phyloP scores from a whole-genome alignment of 257 asterid species.

The Lithospermum erythrorhizon region DNA sequence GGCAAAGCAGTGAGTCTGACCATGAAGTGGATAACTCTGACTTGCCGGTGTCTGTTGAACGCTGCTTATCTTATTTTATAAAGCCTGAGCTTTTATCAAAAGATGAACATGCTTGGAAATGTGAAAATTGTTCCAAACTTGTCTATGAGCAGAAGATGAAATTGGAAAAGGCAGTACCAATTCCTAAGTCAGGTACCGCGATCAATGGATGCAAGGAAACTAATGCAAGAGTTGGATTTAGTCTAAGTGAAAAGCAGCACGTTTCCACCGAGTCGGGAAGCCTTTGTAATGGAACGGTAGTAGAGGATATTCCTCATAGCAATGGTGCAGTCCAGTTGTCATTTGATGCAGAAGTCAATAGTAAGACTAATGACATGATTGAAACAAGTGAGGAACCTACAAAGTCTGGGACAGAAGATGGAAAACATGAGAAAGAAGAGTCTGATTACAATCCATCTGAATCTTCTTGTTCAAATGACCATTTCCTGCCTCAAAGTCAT shows the following conservation, averaged over 20 bases:
- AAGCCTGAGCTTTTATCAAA: conserved; percentile 71
- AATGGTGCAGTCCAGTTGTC: conserved; percentile 16
- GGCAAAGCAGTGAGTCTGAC: conserved; percentile 67
- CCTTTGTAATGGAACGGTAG: conserved; percentile 18
- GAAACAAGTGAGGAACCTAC: conserved; percentile 16
- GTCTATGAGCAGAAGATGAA: conserved; percentile 32
- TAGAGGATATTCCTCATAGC: conserved; percentile 17
- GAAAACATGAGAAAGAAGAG: conserved; percentile 10
- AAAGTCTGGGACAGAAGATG: conserved; percentile 17
- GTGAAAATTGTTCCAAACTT: conserved; percentile 79
- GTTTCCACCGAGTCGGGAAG: conserved; percentile 7
- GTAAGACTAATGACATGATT: conserved; percentile 14
- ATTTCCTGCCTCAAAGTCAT: conserved; percentile 11
- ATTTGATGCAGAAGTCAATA: conserved; percentile 16
- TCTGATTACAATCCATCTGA: conserved; percentile 14
- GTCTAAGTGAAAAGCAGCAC: conserved; percentile 2
- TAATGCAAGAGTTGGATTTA: conserved; percentile 16
- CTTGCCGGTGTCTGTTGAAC: conserved; percentile 77
- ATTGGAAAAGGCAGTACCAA: conserved; percentile 24
- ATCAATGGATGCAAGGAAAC: conserved; percentile 20
- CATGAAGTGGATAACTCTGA: conserved; percentile 79
- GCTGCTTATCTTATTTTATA: conserved; percentile 64
- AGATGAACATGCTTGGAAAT: conserved; percentile 90
- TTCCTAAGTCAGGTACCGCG: conserved; percentile 13
- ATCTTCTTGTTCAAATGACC: conserved; percentile 18